Conservation (phyloP, 2,329 filamentous ascomycete genomes). For the Periconia sp. region DNA sequence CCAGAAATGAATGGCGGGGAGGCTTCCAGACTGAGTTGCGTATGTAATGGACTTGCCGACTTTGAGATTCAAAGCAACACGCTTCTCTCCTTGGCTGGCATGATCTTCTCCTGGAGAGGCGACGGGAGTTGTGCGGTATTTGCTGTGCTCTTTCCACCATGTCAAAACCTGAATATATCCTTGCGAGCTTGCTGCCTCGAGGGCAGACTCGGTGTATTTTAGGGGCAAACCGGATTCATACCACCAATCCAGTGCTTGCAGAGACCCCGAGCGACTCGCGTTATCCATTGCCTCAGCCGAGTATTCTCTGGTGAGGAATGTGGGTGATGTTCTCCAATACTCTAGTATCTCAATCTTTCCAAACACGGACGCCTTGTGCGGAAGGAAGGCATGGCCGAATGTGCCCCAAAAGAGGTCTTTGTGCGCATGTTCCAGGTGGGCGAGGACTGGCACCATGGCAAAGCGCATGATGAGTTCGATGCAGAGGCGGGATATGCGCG, state of each 20-base stretch:
- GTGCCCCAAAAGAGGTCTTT: slow-evolving; percentile 84
- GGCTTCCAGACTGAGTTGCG: slow-evolving; percentile 81
- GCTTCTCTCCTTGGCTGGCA: slow-evolving; percentile 14
- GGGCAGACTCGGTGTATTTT: slow-evolving; percentile 83
- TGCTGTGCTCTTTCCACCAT: slow-evolving; percentile 85
- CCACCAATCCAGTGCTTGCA: slow-evolving; percentile 92
- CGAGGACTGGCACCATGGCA: slow-evolving; percentile 78
- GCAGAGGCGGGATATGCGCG: slow-evolving; percentile 78
- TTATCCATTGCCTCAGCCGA: slow-evolving; percentile 84
- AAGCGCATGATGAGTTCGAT: slow-evolving; percentile 93
- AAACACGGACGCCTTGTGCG: slow-evolving; percentile 89
- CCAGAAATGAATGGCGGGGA: slow-evolving; percentile 86
- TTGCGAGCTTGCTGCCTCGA: slow-evolving; percentile 85
- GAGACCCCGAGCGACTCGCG: slow-evolving; percentile 83
- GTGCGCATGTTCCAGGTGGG: slow-evolving; percentile 70
- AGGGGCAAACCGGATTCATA: slow-evolving; percentile 78
- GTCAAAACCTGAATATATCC: slow-evolving; percentile 86
- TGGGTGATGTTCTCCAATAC: slow-evolving; percentile 86
- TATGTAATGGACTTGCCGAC: slow-evolving; percentile 84
- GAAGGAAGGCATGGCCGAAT: slow-evolving; percentile 79
- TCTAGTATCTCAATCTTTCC: slow-evolving; percentile 83
- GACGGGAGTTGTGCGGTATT: slow-evolving; percentile 43
- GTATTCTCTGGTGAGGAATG: slow-evolving; percentile 86
- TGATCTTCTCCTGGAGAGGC: slow-evolving; percentile 20
- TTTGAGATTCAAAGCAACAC: slow-evolving; percentile 64